Evolutionary conservation across 139 green algal genomes (phyloP), one percentile per base, ranked within the genome.

Genomic region (Coccomyxa sp.): DNA sequence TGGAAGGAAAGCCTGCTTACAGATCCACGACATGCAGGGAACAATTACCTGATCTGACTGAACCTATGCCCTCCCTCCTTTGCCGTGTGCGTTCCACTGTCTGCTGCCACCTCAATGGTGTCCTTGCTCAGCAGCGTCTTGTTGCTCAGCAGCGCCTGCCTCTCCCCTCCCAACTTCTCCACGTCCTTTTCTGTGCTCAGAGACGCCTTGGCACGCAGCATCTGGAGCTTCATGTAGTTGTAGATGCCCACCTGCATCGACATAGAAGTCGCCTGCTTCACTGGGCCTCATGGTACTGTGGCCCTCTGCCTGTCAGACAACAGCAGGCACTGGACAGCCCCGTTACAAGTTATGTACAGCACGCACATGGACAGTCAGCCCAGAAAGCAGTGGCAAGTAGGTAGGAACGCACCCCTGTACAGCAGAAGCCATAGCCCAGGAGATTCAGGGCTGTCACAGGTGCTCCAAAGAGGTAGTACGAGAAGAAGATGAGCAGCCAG

Each of bases 401-500:
- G 50, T 64, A 58, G 3, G 5, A 4, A 27, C 39, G 0, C 76
- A 68, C 68, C 39, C 76, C 76, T 22, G 68, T 39, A 24, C 74
- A 78, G 54, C 74, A 78, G 70, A 95, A 84, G 31, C 68, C 55
- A 80, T 97, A 96, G 64, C 92, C 96, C 22, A 88, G 41, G 36
- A 99, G 84, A 82, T 97, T 99, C 44, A 96, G 68, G 7, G 72
- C 71, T 2, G 96, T 97, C 24, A 98, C 88, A 31, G 94, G 92
- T 5, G 94, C 90, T 3, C 91, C 82, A 84, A 98, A 99, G 24
- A 99, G 22, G 58, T 83, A 91, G 71, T 82, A 94, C 40, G 90
- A 97, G 80, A 97, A 92, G 86, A 91, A 95, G 76, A 99, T 99
- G 38, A 99, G 92, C 87, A 97, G 85, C 95, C 95, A 99, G 90